Evolutionary conservation across 768 basidiomycete genomes (phyloP).

Genomic region (Gelatoporia subvermispora): DNA sequence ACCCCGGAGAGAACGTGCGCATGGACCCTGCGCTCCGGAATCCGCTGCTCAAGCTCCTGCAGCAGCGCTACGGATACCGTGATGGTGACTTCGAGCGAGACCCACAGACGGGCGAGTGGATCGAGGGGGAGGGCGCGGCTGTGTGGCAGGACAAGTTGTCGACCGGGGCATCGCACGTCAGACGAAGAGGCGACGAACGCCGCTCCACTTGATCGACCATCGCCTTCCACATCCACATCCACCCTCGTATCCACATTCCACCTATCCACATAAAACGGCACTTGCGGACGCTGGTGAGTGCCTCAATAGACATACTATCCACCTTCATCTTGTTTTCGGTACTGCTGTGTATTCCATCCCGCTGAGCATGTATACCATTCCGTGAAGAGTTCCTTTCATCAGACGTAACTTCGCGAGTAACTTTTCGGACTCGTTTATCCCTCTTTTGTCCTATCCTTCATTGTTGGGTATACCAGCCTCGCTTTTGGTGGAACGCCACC

Average conservation of each 20-base stretch:
- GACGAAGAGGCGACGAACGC: conserved; percentile 11
- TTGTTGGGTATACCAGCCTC: conserved; percentile 7
- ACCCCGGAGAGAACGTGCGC: conserved; percentile 78
- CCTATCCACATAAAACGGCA: background rate
- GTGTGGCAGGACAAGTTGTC: conserved; percentile 57
- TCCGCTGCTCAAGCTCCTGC: conserved; percentile 66
- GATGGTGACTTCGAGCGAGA: conserved; percentile 86
- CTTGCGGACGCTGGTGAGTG: too few species aligned
- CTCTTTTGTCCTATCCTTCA: conserved; percentile 2
- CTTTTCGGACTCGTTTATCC: too few species aligned
- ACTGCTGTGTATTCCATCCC: conserved; percentile 5
- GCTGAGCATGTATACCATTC: background rate
- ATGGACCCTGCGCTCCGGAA: conserved; percentile 88
- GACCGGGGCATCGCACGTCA: conserved; percentile 7
- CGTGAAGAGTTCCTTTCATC: background rate
- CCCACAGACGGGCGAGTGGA: conserved; percentile 59
- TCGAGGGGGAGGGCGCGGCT: conserved; percentile 56
- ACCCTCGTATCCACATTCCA: background rate
- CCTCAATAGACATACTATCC: too few species aligned
- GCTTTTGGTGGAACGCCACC: background rate
- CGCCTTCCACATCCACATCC: background rate
- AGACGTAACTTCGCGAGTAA: background rate
- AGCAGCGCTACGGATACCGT: conserved; percentile 69
- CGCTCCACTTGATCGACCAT: conserved; percentile 10
- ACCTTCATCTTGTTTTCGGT: background rate